Percentiles rank a stretch among this genome's conserved stretches.
Conservation (phyloP, 1,284 basidiomycete genomes). For the Grifola frondosa region DNA sequence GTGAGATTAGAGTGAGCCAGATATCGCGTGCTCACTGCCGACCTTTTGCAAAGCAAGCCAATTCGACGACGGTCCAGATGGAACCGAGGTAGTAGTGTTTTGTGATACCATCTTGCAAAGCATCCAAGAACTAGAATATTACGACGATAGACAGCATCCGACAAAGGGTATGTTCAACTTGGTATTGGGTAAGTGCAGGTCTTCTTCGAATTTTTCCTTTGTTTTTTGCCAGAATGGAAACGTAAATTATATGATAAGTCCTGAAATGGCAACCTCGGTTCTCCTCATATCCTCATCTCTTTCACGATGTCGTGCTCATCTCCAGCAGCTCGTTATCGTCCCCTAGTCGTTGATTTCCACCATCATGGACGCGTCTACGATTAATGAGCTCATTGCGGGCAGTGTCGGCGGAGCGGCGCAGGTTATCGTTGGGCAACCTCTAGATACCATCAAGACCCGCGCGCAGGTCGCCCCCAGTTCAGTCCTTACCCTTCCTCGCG, state of each 20-base stretch:
- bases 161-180: no score
- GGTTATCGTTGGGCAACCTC: slow-evolving; percentile 84
- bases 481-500: slow-evolving; percentile 16
- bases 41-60: slow-evolving; percentile 53
- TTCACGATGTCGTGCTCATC: background rate
- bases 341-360: no score
- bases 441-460: slow-evolving; percentile 86
- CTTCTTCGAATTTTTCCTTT: no score
- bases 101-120: no score
- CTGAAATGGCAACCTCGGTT: background rate
- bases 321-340: background rate
- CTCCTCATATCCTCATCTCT: background rate
- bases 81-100: no score
- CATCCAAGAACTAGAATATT: no score
- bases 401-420: slow-evolving; percentile 78
- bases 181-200: no score
- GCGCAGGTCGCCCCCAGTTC: slow-evolving; percentile 77
- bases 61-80: slow-evolving; percentile 48
- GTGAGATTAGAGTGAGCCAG: slow-evolving; percentile 1
- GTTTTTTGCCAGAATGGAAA: no score
- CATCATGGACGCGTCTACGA: slow-evolving; percentile 42
- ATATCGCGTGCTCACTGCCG: slow-evolving; percentile 5
- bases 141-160: no score
- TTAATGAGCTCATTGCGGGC: slow-evolving; percentile 77
- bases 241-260: no score